These are phyloP conservation scores for Myochromella boudieri DNA, from an alignment of 768 basidiomycete species.

Conservation along the genomic window DNA sequence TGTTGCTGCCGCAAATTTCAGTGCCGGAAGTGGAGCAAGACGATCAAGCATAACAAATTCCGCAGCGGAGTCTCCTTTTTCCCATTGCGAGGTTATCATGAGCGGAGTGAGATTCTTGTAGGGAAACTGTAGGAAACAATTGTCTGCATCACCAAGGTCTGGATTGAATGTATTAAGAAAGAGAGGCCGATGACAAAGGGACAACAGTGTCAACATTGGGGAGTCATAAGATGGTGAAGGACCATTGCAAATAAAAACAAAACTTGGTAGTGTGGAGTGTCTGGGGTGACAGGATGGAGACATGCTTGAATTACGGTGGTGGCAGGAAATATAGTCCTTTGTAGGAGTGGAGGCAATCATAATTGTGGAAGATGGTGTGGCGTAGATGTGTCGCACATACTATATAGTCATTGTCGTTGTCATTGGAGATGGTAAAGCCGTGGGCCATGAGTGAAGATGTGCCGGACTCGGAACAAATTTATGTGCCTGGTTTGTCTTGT, in stretches of 20 bases:
- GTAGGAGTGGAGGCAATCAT: conserved; percentile 50
- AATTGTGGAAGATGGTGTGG: too few species aligned
- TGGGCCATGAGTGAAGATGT: too few species aligned
- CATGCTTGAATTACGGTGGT: too few species aligned
- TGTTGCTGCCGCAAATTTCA: conserved; percentile 46
- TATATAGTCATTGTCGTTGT: too few species aligned
- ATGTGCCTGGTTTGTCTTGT: too few species aligned
- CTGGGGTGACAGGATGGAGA: too few species aligned
- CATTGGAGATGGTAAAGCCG: too few species aligned
- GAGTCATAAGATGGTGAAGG: conserved; percentile 46
- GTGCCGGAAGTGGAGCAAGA: conserved; percentile 54
- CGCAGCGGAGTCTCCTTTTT: conserved; percentile 36
- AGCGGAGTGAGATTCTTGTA: conserved; percentile 49
- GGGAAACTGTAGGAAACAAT: conserved; percentile 55
- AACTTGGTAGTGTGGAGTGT: conserved; percentile 36
- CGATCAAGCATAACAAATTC: conserved; percentile 44
- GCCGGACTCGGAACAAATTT: too few species aligned
- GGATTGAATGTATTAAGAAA: conserved; percentile 29
- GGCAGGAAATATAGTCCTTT: conserved; percentile 34
- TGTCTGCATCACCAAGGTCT: conserved; percentile 39
- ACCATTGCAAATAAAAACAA: conserved; percentile 21
- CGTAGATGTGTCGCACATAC: too few species aligned
- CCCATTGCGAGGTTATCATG: conserved; percentile 40
- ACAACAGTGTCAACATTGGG: conserved; percentile 67
- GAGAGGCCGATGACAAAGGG: conserved; percentile 46